A percentile compares a stretch with the other conserved stretches of the same genome.
These are phyloP conservation scores for Oryza officinalis DNA, from an alignment of 176 grass and related monocot genomes.

Conservation along the genomic window DNA sequence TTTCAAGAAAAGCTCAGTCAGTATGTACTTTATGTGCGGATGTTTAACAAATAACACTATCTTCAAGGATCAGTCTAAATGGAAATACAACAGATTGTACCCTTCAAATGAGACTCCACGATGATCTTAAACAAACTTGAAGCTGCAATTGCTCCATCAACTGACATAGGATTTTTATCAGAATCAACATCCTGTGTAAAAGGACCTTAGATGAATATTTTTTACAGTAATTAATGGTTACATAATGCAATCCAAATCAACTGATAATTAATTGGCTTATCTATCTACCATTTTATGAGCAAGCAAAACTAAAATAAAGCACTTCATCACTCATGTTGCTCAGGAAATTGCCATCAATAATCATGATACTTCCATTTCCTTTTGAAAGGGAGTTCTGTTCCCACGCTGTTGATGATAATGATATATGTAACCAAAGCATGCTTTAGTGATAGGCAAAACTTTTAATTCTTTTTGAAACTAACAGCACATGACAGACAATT, in stretches of 20 bases:
- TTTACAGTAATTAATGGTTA: constrained; percentile 4
- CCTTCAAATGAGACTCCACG: constrained; percentile 92
- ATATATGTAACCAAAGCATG: constrained; percentile 29
- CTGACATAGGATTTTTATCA: constrained; percentile 62
- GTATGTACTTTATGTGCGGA: constrained; percentile 26
- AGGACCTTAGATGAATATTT: constrained; percentile 26
- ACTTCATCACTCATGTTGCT: not conserved
- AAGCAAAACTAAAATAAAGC: constrained; percentile 16
- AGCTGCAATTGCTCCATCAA: constrained; percentile 75
- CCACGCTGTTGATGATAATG: not conserved
- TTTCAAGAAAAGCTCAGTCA: constrained; percentile 43
- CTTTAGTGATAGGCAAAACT: not conserved
- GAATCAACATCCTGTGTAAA: constrained; percentile 53
- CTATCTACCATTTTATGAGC: constrained; percentile 10
- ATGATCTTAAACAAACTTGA: constrained; percentile 91
- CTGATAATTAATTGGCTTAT: not conserved
- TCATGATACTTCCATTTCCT: constrained; percentile 30
- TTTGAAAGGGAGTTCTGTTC: not conserved
- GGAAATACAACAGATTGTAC: constrained; percentile 46
- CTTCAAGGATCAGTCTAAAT: constrained; percentile 25
- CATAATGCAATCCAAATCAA: constrained; percentile 19
- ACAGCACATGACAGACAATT: too few relatives aligned
- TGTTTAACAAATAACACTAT: constrained; percentile 8
- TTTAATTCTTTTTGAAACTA: too few relatives aligned
- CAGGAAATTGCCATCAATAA: constrained; percentile 2